Percentiles rank a stretch among this genome's conserved stretches.
phyloP scores from a whole-genome alignment of 345 rosid species.

The Hirschfeldia incana region DNA sequence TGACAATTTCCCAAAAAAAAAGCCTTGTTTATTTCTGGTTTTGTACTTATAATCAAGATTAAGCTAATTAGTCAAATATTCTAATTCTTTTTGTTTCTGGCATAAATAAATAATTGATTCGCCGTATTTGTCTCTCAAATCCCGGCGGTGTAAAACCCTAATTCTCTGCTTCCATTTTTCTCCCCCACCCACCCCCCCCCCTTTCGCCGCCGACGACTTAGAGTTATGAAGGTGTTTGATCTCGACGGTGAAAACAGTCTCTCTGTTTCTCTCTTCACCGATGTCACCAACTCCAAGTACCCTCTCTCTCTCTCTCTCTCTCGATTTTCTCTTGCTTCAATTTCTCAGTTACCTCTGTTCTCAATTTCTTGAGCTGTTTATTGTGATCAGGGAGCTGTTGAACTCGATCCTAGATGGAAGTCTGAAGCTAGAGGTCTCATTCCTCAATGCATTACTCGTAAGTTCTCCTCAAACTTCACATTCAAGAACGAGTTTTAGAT shows the following conservation, averaged over 20 bases:
- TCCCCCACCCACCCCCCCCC: too few species aligned
- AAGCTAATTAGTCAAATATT: too few species aligned
- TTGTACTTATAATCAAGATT: too few species aligned
- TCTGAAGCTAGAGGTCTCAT: constrained; percentile 79
- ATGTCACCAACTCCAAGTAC: constrained; percentile 80
- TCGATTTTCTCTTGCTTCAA: neutral
- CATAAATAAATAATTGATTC: neutral
- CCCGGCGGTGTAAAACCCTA: constrained; percentile 43
- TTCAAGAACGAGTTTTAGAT: neutral
- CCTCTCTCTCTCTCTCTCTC: neutral
- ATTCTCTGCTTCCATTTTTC: neutral
- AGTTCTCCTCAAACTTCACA: constrained; percentile 11
- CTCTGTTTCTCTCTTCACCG: constrained; percentile 63
- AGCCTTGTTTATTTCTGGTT: too few species aligned
- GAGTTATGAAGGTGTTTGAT: constrained; percentile 58
- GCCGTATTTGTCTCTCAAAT: neutral
- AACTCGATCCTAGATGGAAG: constrained; percentile 73
- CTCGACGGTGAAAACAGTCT: constrained; percentile 51
- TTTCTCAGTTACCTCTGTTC: neutral
- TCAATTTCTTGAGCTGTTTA: neutral
- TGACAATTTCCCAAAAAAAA: too few species aligned
- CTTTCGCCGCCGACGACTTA: constrained; percentile 20
- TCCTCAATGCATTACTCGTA: constrained; percentile 86
- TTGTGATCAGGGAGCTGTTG: constrained; percentile 60
- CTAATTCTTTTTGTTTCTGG: neutral